Evolutionary conservation across 2,329 filamentous ascomycete genomes (phyloP).

Genomic region (Magnaporthales sp.): DNA sequence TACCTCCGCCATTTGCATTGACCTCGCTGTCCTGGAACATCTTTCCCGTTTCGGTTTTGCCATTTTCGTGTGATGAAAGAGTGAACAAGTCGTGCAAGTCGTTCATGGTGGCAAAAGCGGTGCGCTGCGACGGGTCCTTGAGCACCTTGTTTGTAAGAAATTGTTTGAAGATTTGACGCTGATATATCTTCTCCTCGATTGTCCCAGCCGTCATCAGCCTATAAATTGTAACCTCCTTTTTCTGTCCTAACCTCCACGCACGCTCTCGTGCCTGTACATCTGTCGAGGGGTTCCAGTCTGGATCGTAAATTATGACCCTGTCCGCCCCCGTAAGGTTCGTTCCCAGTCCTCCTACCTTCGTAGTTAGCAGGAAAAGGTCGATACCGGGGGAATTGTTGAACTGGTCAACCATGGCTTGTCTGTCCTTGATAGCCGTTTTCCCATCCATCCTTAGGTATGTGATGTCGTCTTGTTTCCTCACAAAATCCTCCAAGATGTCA

Average conservation of each 20-base stretch:
- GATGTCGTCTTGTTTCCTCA: conserved; percentile 57
- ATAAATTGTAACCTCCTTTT: conserved; percentile 90
- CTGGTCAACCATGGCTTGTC: conserved; percentile 83
- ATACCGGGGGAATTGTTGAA: conserved; percentile 79
- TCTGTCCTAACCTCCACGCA: conserved; percentile 93
- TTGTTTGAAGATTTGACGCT: conserved; percentile 97
- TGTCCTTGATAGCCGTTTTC: conserved; percentile 74
- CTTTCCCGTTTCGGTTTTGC: conserved; percentile 72
- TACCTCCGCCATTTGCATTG: conserved; percentile 28
- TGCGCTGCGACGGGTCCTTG: conserved; percentile 82
- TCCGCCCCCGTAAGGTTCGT: conserved; percentile 93
- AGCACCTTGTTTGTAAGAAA: conserved; percentile 95
- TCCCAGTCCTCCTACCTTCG: conserved; percentile 88
- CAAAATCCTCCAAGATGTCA: conserved; percentile 80
- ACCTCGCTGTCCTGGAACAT: conserved; percentile 86
- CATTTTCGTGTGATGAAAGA: conserved; percentile 57
- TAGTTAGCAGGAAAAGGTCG: conserved; percentile 87
- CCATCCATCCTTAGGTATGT: conserved; percentile 90
- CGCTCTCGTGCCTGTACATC: conserved; percentile 92
- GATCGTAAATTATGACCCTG: conserved; percentile 95
- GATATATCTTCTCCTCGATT: conserved; percentile 98
- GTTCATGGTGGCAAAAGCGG: conserved; percentile 56
- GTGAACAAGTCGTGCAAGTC: conserved; percentile 91
- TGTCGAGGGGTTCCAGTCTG: conserved; percentile 97
- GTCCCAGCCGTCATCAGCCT: conserved; percentile 97